These are phyloP conservation scores for Penicillium crustosum DNA, from an alignment of 2,329 filamentous ascomycete genomes.

Conservation along the genomic window DNA sequence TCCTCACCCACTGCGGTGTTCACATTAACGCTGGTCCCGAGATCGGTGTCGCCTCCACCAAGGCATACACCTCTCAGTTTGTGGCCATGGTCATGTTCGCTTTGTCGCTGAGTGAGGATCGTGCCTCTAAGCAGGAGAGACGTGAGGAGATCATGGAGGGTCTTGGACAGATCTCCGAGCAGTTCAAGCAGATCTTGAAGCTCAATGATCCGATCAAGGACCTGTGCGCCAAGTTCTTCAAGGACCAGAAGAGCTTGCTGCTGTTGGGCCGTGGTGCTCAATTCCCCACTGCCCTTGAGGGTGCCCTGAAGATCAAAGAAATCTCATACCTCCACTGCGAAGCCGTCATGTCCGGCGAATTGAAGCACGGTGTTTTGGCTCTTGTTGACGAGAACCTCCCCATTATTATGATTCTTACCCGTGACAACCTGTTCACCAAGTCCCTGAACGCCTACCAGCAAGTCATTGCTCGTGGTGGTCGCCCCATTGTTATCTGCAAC, in stretches of 20 bases:
- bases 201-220: conserved; percentile 93
- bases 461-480: conserved; percentile 92
- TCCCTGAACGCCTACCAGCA: conserved; percentile 99
- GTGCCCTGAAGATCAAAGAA: conserved; percentile 99
- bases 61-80: conserved; percentile 99
- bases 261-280: conserved; percentile 93
- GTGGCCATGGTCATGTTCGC: conserved; percentile 99
- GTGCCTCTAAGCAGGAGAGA: conserved; percentile 87
- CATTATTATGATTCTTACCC: conserved; percentile 99
- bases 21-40: conserved; percentile 99
- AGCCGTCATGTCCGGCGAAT: conserved; percentile 98
- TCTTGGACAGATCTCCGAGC: conserved; percentile 78
- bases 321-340: conserved; percentile 99
- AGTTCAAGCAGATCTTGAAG: conserved; percentile 89
- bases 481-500: conserved; percentile 99
- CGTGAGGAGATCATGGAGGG: conserved; percentile 96
- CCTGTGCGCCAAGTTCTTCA: conserved; percentile 87
- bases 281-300: conserved; percentile 92
- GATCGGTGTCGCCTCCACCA: conserved; percentile 98
- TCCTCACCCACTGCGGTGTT: conserved; percentile 98
- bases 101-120: conserved; percentile 91
- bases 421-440: conserved; percentile 94
- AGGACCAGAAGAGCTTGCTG: conserved; percentile 94
- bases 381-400: conserved; percentile 97
- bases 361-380: conserved; percentile 97